These are phyloP conservation scores for Epicoccum sorghinum DNA, from an alignment of 2,329 filamentous ascomycete genomes.

Conservation along the genomic window DNA sequence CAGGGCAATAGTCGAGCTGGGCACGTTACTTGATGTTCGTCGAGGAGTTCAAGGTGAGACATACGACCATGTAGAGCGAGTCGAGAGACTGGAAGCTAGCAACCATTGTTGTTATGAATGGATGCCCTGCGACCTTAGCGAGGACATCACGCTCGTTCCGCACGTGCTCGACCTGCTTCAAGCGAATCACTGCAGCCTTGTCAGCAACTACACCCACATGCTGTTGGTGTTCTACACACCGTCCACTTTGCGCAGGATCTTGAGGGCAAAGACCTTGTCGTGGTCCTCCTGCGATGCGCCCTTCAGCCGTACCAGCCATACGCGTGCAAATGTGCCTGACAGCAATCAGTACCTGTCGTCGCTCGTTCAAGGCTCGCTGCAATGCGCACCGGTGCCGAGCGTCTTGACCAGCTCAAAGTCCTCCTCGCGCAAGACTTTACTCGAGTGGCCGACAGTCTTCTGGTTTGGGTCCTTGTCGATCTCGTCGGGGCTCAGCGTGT, in stretches of 20 bases:
- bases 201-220: neutral
- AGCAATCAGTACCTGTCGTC: slow-evolving; percentile 26
- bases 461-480: slow-evolving; percentile 51
- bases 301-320: slow-evolving; percentile 75
- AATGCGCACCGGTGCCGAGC: slow-evolving; percentile 70
- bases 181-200: slow-evolving; percentile 67
- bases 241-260: slow-evolving; percentile 72
- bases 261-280: slow-evolving; percentile 77
- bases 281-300: slow-evolving; percentile 59
- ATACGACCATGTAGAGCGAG: slow-evolving; percentile 76
- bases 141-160: slow-evolving; percentile 82
- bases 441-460: slow-evolving; percentile 56
- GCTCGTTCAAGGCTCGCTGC: too few species aligned
- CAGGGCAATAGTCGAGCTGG: slow-evolving; percentile 78
- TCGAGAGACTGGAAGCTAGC: slow-evolving; percentile 81
- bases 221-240: slow-evolving; percentile 36
- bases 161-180: slow-evolving; percentile 87
- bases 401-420: slow-evolving; percentile 79
- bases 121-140: slow-evolving; percentile 76
- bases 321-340: slow-evolving; percentile 78
- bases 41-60: slow-evolving; percentile 19
- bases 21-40: slow-evolving; percentile 22
- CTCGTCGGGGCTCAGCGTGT: slow-evolving; percentile 50
- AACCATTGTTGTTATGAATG: slow-evolving; percentile 80
- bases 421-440: slow-evolving; percentile 53